Evolutionary conservation across 345 rosid species (phyloP).

Genomic region (Lumnitzera littorea): DNA sequence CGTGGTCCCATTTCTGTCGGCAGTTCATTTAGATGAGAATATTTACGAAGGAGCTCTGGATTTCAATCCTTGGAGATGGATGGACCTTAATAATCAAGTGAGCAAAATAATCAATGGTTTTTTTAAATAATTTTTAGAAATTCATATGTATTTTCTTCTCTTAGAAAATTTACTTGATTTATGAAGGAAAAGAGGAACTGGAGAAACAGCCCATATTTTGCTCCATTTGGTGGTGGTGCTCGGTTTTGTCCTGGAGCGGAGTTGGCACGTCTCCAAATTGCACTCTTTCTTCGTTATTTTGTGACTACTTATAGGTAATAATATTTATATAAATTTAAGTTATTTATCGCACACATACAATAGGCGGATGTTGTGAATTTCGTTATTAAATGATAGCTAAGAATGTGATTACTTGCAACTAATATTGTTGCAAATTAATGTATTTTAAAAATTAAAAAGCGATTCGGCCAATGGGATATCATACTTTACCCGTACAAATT

Average conservation of each 20-base stretch:
- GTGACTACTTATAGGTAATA: constrained; percentile 46
- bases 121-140: neutral
- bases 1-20: constrained; percentile 78
- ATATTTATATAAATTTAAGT: too few species aligned
- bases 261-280: constrained; percentile 80
- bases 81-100: constrained; percentile 65
- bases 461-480: too few species aligned
- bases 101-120: neutral
- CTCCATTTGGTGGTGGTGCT: constrained; percentile 86
- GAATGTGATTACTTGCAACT: too few species aligned
- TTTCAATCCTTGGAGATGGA: constrained; percentile 91
- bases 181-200: constrained; percentile 74
- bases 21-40: constrained; percentile 72
- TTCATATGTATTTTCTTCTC: neutral
- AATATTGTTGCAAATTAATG: too few species aligned
- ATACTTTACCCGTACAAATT: too few species aligned
- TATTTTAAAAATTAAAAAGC: too few species aligned
- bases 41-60: constrained; percentile 41
- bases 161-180: neutral
- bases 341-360: too few species aligned
- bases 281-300: constrained; percentile 70
- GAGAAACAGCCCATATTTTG: constrained; percentile 58
- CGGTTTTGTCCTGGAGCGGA: constrained; percentile 90
- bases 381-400: too few species aligned
- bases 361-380: too few species aligned